Conservation (phyloP, 2,329 filamentous ascomycete genomes). For the Penicillium vulpinum region DNA sequence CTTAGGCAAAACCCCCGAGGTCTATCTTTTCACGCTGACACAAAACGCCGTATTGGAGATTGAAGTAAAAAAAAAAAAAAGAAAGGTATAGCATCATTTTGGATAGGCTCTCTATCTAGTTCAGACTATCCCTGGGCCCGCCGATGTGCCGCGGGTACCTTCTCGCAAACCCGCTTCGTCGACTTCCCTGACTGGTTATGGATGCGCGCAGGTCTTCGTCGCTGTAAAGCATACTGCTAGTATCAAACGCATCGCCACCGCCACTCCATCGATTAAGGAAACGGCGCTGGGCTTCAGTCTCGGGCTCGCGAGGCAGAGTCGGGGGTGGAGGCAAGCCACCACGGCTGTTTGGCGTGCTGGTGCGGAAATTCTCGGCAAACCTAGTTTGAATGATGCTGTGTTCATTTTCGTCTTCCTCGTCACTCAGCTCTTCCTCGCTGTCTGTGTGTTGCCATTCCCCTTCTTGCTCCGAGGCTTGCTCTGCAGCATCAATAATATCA, state of each 20-base stretch:
- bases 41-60: not conserved
- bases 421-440: constrained; percentile 64
- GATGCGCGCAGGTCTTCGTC: constrained; percentile 36
- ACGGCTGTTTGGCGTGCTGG: constrained; percentile 36
- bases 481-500: constrained; percentile 64
- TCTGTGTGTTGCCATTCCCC: constrained; percentile 75
- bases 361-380: constrained; percentile 32
- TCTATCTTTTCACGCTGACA: not conserved
- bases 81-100: not conserved
- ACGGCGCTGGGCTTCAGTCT: constrained; percentile 43
- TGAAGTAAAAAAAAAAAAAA: too few relatives aligned
- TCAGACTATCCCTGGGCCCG: constrained; percentile 54
- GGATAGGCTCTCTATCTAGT: constrained; percentile 31
- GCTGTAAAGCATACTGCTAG: constrained; percentile 35
- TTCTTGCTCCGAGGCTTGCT: constrained; percentile 46
- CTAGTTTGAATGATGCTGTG: constrained; percentile 25
- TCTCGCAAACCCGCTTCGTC: constrained; percentile 33
- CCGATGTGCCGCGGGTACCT: constrained; percentile 43
- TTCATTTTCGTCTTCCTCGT: constrained; percentile 42
- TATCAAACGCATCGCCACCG: constrained; percentile 34
- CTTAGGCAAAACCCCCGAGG: not conserved
- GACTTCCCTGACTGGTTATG: constrained; percentile 32
- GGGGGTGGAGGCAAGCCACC: constrained; percentile 32
- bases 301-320: constrained; percentile 27
- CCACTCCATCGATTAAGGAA: constrained; percentile 43